Evolutionary conservation across 345 rosid genomes (phyloP), one percentile per base, ranked within the genome.

Genomic region (Aegle marmelos): DNA sequence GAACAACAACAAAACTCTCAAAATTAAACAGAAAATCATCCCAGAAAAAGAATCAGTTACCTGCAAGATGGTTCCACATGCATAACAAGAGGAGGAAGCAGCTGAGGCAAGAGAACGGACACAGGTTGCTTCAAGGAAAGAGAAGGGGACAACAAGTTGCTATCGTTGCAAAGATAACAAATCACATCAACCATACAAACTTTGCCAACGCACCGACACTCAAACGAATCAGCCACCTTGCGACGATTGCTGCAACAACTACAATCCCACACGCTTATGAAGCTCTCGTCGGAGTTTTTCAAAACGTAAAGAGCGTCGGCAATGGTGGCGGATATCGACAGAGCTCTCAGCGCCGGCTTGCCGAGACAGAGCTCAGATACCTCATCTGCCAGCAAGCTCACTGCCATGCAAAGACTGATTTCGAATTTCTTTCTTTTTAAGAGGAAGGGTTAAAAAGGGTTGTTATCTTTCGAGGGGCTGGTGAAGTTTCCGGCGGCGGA

Each of bases 301-400:
- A 96, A 89, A 24, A 86, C 90, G 28, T 84, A 77, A 41, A 95
- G 78, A 8, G 87, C 90, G 36, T 90, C 91, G 4, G 91, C 83
- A 58, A 92, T 74, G 75, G 97, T 77, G 53, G 94, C 82, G 39
- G 91, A 67, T 75, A 78, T 71, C 30, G 95, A 74, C 34, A 96
- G 92, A 53, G 89, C 86, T 80, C 83, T 86, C 83, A 96, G 82
- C 1, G 97, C 90, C 16, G 98, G 99, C 86, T 96, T 96, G 77
- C 98, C 99, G 36, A 96, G 89, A 79, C 99, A 96, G 83, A 96
- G 94, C 83, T 96, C 97, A 48, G 98, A 89, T 75, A 95, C 84
- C 72, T 88, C 89, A 36, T 82, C 87, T 0, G 89, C 82, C 74
- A 88, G 86, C 56, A 93, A 83, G 64, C 91, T 88, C 83, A 83